Conservation (phyloP, 75 land plant species). For the Pinus taeda region DNA sequence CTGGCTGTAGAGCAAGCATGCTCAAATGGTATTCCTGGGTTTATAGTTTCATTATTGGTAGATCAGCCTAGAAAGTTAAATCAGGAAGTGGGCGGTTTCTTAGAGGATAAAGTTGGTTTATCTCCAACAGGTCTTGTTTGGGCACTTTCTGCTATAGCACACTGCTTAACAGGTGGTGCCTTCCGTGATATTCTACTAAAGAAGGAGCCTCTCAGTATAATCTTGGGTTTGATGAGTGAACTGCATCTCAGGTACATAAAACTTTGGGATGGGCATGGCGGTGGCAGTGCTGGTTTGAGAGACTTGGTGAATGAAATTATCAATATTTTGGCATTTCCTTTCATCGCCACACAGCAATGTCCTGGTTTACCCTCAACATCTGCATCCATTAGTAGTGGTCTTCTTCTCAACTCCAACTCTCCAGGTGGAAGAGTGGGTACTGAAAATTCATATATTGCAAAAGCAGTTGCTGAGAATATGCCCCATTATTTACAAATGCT, state of each 20-base stretch:
- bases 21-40: constrained; percentile 68
- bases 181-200: constrained; percentile 71
- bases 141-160: constrained; percentile 65
- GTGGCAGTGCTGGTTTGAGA: constrained; percentile 70
- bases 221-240: constrained; percentile 59
- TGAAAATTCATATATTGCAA: constrained; percentile 60
- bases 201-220: constrained; percentile 53
- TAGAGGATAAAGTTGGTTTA: constrained; percentile 52
- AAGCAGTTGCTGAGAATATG: constrained; percentile 64
- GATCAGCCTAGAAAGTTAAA: constrained; percentile 25
- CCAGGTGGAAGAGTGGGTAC: constrained; percentile 59
- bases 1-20: constrained; percentile 82
- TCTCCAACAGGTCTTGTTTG: constrained; percentile 83
- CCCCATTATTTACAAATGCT: constrained; percentile 74
- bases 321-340: constrained; percentile 88
- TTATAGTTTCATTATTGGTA: constrained; percentile 57
- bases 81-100: constrained; percentile 19
- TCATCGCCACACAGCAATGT: constrained; percentile 58
- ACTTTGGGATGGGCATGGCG: constrained; percentile 82
- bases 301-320: constrained; percentile 64
- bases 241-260: constrained; percentile 63
- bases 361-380: constrained; percentile 60
- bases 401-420: constrained; percentile 55
- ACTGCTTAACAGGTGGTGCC: constrained; percentile 74
- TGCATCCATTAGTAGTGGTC: constrained; percentile 64